Conservation (phyloP, 2,329 filamentous ascomycete species). For the Ophiosphaerella narmari region DNA sequence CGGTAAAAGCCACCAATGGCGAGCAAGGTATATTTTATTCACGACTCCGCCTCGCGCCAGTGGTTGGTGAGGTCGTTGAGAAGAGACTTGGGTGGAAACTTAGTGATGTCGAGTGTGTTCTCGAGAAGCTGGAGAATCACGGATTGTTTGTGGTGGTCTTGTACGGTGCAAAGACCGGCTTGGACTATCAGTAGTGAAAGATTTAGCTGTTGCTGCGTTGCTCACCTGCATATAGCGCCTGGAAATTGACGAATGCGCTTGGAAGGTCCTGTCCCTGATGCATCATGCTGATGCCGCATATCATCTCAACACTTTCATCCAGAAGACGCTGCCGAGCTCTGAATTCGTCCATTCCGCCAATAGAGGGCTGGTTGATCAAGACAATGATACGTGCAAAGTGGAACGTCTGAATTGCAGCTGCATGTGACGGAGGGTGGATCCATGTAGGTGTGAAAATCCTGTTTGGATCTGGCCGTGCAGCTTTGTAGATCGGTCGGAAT, state of each 20-base stretch:
- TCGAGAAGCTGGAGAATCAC: conserved; percentile 34
- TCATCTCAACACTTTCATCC: conserved; percentile 53
- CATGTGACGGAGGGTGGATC: conserved; percentile 40
- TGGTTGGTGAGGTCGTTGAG: conserved; percentile 34
- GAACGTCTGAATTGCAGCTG: conserved; percentile 58
- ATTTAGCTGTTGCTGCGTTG: background rate
- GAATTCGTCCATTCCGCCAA: conserved; percentile 56
- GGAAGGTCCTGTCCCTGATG: conserved; percentile 31
- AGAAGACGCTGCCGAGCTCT: conserved; percentile 51
- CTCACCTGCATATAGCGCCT: conserved; percentile 39
- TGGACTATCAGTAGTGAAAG: conserved; percentile 3
- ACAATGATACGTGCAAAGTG: conserved; percentile 60
- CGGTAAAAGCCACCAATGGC: too few relatives aligned
- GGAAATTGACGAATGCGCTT: conserved; percentile 34
- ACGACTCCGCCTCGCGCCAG: conserved; percentile 29
- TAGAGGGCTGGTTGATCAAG: conserved; percentile 57
- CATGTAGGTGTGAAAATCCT: conserved; percentile 27
- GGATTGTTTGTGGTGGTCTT: conserved; percentile 30
- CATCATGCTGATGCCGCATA: conserved; percentile 57
- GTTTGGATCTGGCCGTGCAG: conserved; percentile 12
- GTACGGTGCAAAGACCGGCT: conserved; percentile 38
- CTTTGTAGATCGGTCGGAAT: conserved; percentile 50
- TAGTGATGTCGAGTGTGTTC: conserved; percentile 32
- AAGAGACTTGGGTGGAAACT: conserved; percentile 36
- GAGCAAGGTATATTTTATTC: conserved; percentile 3